Percentiles rank a stretch among this genome's conserved stretches.
Conservation (phyloP, 768 basidiomycete genomes). For the Chiua virens region DNA sequence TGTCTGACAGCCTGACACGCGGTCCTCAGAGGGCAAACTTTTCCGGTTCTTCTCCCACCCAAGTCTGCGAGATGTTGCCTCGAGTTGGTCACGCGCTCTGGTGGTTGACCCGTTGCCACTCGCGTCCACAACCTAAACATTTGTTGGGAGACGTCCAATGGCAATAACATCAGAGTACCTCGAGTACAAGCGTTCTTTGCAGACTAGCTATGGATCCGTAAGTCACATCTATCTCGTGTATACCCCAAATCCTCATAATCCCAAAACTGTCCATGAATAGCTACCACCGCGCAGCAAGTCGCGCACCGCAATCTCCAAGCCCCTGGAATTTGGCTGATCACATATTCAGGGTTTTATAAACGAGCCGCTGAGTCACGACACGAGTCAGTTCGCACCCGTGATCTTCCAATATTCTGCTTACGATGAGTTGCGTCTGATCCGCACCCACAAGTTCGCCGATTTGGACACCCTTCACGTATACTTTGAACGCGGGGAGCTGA, state of each 20-base stretch:
- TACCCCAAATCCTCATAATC: constrained; percentile 7
- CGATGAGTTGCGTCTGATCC: constrained; percentile 24
- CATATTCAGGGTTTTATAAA: constrained; percentile 29
- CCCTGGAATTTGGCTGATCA: constrained; percentile 11
- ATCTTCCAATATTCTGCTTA: constrained; percentile 11
- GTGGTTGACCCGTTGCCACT: constrained; percentile 18
- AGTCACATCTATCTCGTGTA: constrained; percentile 19
- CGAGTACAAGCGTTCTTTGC: not conserved
- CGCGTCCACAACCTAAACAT: not conserved
- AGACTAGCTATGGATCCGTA: constrained; percentile 8
- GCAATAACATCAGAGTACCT: constrained; percentile 3
- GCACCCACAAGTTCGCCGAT: constrained; percentile 31
- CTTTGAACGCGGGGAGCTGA: constrained; percentile 31
- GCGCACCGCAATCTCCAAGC: constrained; percentile 7
- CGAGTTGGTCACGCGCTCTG: constrained; percentile 13
- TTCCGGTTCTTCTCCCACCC: constrained; percentile 13
- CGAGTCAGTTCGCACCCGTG: constrained; percentile 17
- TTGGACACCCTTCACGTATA: constrained; percentile 30
- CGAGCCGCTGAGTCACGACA: constrained; percentile 24
- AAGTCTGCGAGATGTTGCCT: constrained; percentile 16
- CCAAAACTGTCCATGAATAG: constrained; percentile 22
- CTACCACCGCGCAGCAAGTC: constrained; percentile 2
- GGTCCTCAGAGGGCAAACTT: constrained; percentile 1
- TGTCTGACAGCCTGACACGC: constrained; percentile 6
- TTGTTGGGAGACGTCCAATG: not conserved